A percentile compares a stretch with the other conserved stretches of the same genome.
Conservation (phyloP, 2,329 filamentous ascomycete genomes). For the Emmonsiellopsis sp. region DNA sequence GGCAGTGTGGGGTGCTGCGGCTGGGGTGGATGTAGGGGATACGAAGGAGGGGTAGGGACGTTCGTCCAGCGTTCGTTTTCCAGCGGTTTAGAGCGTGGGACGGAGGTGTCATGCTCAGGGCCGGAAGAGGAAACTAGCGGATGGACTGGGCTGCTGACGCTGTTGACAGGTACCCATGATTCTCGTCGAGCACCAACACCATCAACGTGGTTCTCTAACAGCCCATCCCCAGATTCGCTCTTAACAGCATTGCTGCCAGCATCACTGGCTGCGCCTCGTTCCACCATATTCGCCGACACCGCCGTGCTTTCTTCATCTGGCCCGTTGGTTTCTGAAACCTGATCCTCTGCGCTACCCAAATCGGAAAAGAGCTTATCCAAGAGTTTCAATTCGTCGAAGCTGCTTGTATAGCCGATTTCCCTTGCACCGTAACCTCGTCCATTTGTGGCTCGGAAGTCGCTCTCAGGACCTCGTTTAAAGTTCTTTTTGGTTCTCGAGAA, state of each 20-base stretch:
- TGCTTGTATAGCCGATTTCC: constrained; percentile 23
- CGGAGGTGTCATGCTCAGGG: constrained; percentile 1
- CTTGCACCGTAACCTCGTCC: constrained; percentile 18
- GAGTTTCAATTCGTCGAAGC: constrained; percentile 30
- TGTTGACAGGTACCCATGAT: constrained; percentile 33
- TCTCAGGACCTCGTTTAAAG: constrained; percentile 20
- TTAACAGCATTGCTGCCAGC: constrained; percentile 32
- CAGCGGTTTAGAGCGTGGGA: background rate
- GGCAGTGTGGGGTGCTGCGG: constrained; percentile 23
- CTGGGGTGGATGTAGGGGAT: constrained; percentile 22
- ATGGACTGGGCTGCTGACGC: constrained; percentile 12
- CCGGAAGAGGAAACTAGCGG: background rate
- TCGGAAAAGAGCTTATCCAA: constrained; percentile 33
- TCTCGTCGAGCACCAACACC: constrained; percentile 27
- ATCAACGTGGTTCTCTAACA: constrained; percentile 19
- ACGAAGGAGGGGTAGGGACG: constrained; percentile 5
- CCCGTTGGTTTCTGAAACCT: constrained; percentile 21
- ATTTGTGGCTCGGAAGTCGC: constrained; percentile 19
- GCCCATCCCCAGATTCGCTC: constrained; percentile 27
- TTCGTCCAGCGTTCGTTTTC: constrained; percentile 8
- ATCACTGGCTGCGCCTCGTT: constrained; percentile 27
- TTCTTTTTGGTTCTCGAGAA: constrained; percentile 31
- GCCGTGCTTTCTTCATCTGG: constrained; percentile 24
- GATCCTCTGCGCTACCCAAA: constrained; percentile 31
- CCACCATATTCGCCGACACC: constrained; percentile 16